Base-by-base conservation (phyloP, 495 filamentous ascomycete species). In the Penicillium longicatenatum region DNA sequence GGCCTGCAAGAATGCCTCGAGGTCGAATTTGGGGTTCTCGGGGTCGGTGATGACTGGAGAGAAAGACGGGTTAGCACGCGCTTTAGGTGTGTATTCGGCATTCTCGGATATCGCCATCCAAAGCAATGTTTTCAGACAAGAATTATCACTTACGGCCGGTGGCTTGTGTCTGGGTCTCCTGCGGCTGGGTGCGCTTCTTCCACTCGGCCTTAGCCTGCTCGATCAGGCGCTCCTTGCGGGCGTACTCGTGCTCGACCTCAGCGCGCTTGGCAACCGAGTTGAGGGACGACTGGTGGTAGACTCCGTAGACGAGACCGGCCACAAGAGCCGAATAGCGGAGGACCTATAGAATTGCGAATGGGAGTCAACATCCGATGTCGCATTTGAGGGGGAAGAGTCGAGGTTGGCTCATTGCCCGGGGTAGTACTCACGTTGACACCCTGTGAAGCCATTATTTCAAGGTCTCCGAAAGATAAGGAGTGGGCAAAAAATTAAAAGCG, bases 241-340 rank as follows among this genome's bases (percentile, higher is more conserved):
- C 76, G 65, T 90, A 97, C 71, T 96, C 91, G 61, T 83, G 82
- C 66, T 96, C 77, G 58, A 84, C 79, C 47, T 86, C 80, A 43
- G 81, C 78, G 58, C 82, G 72, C 74, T 88, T 89, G 60, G 89
- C 82, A 61, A 80, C 63, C 29, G 89, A 69, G 58, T 76, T 86
- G 69, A 98, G 82, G 42, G 82, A 80, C 51, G 84, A 81, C 78
- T 99, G 95, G 81, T 96, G 92, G 71, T 85, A 89, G 74, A 96
- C 78, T 72, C 94, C 94, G 79, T 98, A 98, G 72, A 95, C 82
- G 67, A 96, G 76, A 74, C 94, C 94, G 66, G 88, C 75, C 64
- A 84, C 87, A 60, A 98, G 88, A 68, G 92, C 92, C 61, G 90
- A 88, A 78, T 92, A 99, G 69, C 94, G 92, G 75, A 98, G 83